Conservation (phyloP, 202 grass and related monocot species). For the Brachypodium distachyon region DNA sequence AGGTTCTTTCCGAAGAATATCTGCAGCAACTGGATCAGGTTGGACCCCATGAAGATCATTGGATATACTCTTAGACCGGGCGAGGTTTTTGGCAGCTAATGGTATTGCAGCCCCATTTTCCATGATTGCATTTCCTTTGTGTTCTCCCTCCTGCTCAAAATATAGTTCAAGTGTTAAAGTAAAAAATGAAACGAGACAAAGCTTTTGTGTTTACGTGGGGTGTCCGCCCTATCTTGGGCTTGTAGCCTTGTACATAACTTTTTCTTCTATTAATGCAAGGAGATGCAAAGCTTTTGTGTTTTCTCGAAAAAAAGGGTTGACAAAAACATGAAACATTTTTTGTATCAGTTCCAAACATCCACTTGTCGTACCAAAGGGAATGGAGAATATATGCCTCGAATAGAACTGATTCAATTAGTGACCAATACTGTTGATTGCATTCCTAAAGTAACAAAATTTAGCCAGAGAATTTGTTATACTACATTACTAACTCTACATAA, state of each 20-base stretch:
- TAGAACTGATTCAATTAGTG: conserved; percentile 6
- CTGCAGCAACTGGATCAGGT: conserved; percentile 83
- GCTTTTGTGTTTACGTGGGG: no score
- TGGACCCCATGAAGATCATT: conserved; percentile 90
- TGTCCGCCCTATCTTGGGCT: no score
- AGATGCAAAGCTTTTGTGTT: no score
- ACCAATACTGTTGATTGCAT: background rate
- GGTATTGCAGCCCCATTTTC: conserved; percentile 56
- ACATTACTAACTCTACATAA: background rate
- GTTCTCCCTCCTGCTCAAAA: conserved; percentile 52
- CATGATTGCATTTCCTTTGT: conserved; percentile 42
- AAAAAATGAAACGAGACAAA: background rate
- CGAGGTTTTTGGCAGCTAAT: conserved; percentile 57
- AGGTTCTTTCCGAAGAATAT: conserved; percentile 98
- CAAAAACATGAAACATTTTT: no score
- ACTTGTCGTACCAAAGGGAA: background rate
- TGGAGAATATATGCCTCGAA: background rate
- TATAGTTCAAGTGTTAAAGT: background rate
- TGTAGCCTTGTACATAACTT: no score
- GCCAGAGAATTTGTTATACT: background rate
- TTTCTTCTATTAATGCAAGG: no score
- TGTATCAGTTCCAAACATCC: background rate
- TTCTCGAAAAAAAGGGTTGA: no score
- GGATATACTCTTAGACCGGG: conserved; percentile 73
- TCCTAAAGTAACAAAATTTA: background rate